These are phyloP conservation scores for Citrus unshiu DNA, from an alignment of 345 rosid genomes.

Conservation along the genomic window DNA sequence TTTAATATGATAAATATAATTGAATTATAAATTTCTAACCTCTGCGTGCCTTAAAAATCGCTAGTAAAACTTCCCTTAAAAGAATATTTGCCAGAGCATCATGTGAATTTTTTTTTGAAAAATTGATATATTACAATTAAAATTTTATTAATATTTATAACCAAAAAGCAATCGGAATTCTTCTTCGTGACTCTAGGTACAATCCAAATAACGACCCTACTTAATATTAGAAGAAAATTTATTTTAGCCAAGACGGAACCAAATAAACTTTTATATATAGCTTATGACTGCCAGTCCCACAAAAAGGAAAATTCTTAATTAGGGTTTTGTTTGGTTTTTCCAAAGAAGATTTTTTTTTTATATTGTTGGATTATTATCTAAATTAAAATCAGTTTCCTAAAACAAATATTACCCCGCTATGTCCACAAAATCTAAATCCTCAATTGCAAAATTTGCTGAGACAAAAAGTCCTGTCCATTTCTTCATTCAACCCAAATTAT, in stretches of 20 bases:
- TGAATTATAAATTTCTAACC: too few species aligned
- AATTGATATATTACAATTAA: too few species aligned
- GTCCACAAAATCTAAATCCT: neutral
- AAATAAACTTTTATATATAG: too few species aligned
- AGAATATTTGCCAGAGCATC: neutral
- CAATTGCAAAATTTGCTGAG: neutral
- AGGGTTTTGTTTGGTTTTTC: neutral
- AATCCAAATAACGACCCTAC: rapidly evolving
- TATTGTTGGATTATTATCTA: neutral
- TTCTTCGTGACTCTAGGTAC: too few species aligned
- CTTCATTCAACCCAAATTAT: neutral
- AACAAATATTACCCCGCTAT: neutral
- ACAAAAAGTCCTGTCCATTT: neutral
- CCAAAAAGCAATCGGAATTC: rapidly evolving
- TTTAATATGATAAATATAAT: too few species aligned
- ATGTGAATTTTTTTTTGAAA: too few species aligned
- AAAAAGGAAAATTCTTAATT: neutral
- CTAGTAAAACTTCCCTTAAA: neutral
- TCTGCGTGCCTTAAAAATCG: neutral
- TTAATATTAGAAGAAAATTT: too few species aligned
- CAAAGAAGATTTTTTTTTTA: neutral
- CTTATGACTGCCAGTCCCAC: too few species aligned
- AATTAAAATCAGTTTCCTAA: neutral
- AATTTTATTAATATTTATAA: too few species aligned
- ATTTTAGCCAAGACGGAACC: too few species aligned